Evolutionary conservation across 768 basidiomycete genomes (phyloP).

Genomic region (Russula brevipes): DNA sequence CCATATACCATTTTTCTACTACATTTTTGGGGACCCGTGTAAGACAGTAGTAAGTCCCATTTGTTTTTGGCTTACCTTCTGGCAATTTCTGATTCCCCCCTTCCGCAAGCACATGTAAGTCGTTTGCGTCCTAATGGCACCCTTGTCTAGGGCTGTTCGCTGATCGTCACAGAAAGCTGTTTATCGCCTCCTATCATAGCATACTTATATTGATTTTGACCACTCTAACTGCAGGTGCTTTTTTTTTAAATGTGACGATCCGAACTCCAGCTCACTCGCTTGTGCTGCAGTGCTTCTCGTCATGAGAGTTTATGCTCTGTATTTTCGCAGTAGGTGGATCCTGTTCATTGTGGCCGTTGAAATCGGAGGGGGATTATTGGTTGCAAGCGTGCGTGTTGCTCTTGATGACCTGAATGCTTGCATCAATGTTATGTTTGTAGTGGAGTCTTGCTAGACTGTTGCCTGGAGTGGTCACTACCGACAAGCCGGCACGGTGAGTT

Average conservation of each 20-base stretch:
- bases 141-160: not conserved
- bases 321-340: constrained; percentile 26
- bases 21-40: constrained; percentile 1
- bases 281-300: constrained; percentile 22
- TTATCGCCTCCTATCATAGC: not conserved
- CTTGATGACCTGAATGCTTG: not conserved
- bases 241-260: not conserved
- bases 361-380: not conserved
- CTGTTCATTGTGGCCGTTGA: constrained; percentile 16
- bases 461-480: not conserved
- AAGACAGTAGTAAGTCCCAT: not conserved
- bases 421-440: not conserved
- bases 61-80: not conserved
- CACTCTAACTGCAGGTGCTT: not conserved
- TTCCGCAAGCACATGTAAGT: not conserved
- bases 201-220: not conserved
- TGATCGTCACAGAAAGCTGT: not conserved
- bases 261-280: not conserved
- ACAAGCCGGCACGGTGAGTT: not conserved
- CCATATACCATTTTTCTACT: constrained; percentile 24
- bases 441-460: not conserved
- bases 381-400: not conserved
- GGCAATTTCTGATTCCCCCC: not conserved
- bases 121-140: not conserved
- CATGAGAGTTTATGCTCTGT: constrained; percentile 29